Percentiles rank a stretch among this genome's conserved stretches.
Evolutionary conservation across 176 grass and related monocot genomes (phyloP).

Genomic region (Musa acuminata): DNA sequence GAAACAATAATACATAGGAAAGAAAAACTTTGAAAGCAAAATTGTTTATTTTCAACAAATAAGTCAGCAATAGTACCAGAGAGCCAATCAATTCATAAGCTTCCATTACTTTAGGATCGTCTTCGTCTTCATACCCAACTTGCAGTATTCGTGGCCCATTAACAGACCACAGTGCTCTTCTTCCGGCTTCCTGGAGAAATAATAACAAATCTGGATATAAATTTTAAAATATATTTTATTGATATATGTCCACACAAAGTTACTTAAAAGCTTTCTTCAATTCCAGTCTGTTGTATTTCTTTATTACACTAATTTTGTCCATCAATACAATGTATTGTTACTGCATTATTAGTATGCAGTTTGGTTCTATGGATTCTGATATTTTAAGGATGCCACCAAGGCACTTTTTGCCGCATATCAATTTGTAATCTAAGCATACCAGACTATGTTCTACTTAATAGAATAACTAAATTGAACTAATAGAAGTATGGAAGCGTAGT

Average conservation of each 20-base stretch:
- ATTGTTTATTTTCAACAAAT: background rate
- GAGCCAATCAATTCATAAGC: conserved; percentile 93
- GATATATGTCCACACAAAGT: background rate
- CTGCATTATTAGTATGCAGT: background rate
- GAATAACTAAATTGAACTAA: background rate
- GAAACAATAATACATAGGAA: background rate
- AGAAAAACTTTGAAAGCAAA: conserved; percentile 2
- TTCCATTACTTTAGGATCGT: conserved; percentile 84
- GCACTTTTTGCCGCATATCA: background rate
- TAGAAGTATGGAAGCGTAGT: too few species aligned
- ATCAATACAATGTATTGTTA: background rate
- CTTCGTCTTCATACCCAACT: conserved; percentile 89
- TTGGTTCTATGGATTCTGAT: background rate
- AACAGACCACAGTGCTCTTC: conserved; percentile 72
- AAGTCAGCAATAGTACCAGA: conserved; percentile 46
- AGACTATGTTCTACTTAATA: background rate
- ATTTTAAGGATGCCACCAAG: background rate
- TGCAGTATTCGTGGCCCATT: conserved; percentile 81
- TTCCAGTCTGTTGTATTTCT: background rate
- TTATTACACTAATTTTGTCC: background rate
- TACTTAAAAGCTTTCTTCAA: background rate
- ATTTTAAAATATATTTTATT: background rate
- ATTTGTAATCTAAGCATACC: background rate
- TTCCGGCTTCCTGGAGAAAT: conserved; percentile 58
- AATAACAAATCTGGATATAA: background rate